A percentile compares a stretch with the other conserved stretches of the same genome.
Conservation (phyloP, 2,329 filamentous ascomycete genomes). For the Sporothrix curviconia region DNA sequence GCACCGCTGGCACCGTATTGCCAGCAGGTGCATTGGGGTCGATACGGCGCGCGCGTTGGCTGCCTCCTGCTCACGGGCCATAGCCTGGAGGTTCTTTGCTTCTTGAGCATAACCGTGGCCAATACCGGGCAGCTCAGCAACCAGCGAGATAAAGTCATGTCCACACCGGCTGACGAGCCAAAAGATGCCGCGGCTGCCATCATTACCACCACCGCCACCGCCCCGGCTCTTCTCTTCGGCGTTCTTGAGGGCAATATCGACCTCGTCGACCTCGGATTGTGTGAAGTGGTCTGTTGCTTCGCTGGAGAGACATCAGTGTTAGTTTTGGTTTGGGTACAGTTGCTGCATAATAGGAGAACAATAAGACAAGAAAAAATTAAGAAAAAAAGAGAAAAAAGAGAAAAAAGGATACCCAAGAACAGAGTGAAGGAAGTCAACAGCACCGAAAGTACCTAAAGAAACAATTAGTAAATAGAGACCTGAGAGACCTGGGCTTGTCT, state of each 20-base stretch:
- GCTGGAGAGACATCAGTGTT: conserved; percentile 14
- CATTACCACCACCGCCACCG: conserved; percentile 21
- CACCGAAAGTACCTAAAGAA: conserved; percentile 58
- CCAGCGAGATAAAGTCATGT: conserved; percentile 61
- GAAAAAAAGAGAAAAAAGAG: not conserved
- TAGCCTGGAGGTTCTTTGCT: conserved; percentile 55
- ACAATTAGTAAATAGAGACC: not conserved
- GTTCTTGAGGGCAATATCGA: conserved; percentile 66
- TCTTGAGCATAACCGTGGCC: conserved; percentile 61
- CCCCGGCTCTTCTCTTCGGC: conserved; percentile 46
- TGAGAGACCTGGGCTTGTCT: not conserved
- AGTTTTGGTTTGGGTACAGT: not conserved
- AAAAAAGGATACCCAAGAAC: conserved; percentile 43
- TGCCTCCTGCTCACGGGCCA: conserved; percentile 57
- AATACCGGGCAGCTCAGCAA: conserved; percentile 67
- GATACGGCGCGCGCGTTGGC: conserved; percentile 37
- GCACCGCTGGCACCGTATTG: not conserved
- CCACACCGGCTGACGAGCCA: conserved; percentile 31
- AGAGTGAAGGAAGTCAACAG: conserved; percentile 77
- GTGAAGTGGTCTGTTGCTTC: conserved; percentile 80
- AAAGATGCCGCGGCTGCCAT: conserved; percentile 30
- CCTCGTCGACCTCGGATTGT: conserved; percentile 76
- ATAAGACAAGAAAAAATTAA: conserved; percentile 22
- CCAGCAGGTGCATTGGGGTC: not conserved
- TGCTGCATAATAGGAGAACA: too few relatives aligned